Conservation (phyloP, 108 stramenopile species). For the Skeletonema grethae region DNA sequence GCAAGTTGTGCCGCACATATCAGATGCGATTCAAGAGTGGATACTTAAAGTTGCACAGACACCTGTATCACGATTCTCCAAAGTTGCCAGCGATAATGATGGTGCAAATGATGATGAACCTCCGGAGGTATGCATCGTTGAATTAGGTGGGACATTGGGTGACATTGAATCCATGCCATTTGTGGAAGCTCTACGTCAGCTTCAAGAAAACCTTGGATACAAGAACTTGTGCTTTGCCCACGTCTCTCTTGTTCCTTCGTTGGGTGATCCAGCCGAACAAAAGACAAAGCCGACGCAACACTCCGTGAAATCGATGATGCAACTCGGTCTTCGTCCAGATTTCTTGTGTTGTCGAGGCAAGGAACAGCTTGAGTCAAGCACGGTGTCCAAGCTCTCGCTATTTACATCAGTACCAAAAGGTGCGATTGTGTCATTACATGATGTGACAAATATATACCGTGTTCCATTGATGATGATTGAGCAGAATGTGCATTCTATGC, state of each 20-base stretch:
- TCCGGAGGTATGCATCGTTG: conserved; percentile 86
- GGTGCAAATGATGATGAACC: conserved; percentile 44
- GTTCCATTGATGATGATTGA: conserved; percentile 83
- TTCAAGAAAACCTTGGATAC: conserved; percentile 59
- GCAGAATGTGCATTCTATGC: conserved; percentile 61
- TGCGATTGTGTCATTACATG: conserved; percentile 74
- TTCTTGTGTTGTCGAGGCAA: conserved; percentile 69
- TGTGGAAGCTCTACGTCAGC: conserved; percentile 61
- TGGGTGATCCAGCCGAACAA: conserved; percentile 53
- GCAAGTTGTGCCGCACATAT: conserved; percentile 92
- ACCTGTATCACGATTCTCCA: conserved; percentile 59
- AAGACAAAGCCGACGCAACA: conserved; percentile 67
- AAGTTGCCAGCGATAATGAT: not conserved
- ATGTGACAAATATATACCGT: conserved; percentile 88
- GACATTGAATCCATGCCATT: conserved; percentile 81
- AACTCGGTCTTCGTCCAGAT: conserved; percentile 66
- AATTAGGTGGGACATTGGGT: conserved; percentile 88
- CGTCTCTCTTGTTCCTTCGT: conserved; percentile 60
- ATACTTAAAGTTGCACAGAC: conserved; percentile 76
- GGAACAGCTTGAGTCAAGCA: conserved; percentile 47
- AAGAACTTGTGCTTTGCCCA: conserved; percentile 74
- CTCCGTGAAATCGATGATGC: conserved; percentile 60
- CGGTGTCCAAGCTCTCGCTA: conserved; percentile 58
- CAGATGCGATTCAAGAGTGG: conserved; percentile 92
- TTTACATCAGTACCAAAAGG: conserved; percentile 67